Evolutionary conservation across 2,329 filamentous ascomycete genomes (phyloP).

Genomic region (Aquanectria penicillioides): DNA sequence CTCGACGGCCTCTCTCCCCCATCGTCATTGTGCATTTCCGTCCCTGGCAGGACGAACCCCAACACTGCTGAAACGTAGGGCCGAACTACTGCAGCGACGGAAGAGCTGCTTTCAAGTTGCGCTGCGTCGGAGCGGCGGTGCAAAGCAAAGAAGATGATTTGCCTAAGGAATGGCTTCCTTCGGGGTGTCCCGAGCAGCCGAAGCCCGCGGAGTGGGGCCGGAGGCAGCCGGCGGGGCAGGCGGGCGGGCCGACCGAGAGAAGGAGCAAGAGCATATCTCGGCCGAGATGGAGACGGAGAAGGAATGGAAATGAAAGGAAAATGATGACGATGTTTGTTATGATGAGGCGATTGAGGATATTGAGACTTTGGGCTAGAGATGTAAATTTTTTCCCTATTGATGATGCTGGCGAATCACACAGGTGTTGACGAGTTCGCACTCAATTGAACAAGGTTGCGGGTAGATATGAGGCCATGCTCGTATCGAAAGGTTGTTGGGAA

Average conservation of each 20-base stretch:
- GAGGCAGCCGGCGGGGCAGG: slow-evolving; percentile 40
- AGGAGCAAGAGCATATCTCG: slow-evolving; percentile 9
- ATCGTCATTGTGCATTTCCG: slow-evolving; percentile 13
- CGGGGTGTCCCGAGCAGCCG: slow-evolving; percentile 28
- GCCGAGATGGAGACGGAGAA: slow-evolving; percentile 21
- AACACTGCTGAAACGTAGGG: slow-evolving; percentile 33
- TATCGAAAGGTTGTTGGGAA: too few species aligned
- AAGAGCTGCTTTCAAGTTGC: background rate
- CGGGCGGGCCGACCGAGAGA: slow-evolving; percentile 28
- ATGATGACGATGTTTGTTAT: too few species aligned
- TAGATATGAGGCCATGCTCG: background rate
- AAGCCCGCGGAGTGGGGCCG: slow-evolving; percentile 17
- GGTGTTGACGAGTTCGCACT: slow-evolving; percentile 3
- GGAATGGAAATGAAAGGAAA: background rate
- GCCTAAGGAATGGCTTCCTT: background rate
- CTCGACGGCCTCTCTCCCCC: too few species aligned
- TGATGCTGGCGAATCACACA: too few species aligned
- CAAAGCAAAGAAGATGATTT: background rate
- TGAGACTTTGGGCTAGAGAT: too few species aligned
- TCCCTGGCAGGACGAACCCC: slow-evolving; percentile 5
- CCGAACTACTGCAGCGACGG: background rate
- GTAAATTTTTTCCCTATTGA: too few species aligned
- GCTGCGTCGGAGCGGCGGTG: slow-evolving; percentile 16
- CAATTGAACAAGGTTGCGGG: background rate
- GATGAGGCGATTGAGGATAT: too few species aligned